phyloP scores from a whole-genome alignment of 805 yeast species.

The Priceomyces medius region DNA sequence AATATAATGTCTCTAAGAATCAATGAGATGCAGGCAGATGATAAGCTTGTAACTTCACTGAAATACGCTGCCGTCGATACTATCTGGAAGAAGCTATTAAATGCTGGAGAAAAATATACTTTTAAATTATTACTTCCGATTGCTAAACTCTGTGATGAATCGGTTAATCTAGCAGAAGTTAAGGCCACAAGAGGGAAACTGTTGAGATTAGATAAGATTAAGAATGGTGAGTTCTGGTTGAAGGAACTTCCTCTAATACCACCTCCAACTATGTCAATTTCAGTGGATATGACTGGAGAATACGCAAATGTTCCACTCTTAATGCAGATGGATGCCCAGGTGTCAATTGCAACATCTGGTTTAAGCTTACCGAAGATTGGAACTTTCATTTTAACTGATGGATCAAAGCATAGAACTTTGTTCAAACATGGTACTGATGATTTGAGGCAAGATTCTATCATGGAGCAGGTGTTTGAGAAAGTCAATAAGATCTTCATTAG shows the following conservation, averaged over 20 bases:
- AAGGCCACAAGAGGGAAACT: slow-evolving; percentile 36
- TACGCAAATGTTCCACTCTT: slow-evolving; percentile 53
- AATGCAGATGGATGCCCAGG: slow-evolving; percentile 37
- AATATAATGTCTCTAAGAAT: slow-evolving; percentile 56
- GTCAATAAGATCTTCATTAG: slow-evolving; percentile 65
- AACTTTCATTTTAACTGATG: slow-evolving; percentile 54
- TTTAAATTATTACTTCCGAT: slow-evolving; percentile 41
- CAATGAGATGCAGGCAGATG: slow-evolving; percentile 35
- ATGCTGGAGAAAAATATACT: slow-evolving; percentile 21
- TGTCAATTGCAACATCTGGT: slow-evolving; percentile 76
- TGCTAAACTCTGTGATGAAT: slow-evolving; percentile 49
- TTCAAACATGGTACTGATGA: slow-evolving; percentile 90
- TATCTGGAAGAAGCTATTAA: slow-evolving; percentile 44
- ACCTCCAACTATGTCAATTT: slow-evolving; percentile 58
- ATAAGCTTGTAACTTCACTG: slow-evolving; percentile 37
- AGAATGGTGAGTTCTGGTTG: slow-evolving; percentile 53
- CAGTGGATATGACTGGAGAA: slow-evolving; percentile 41
- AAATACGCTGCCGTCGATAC: slow-evolving; percentile 47
- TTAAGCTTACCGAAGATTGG: slow-evolving; percentile 84
- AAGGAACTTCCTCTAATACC: slow-evolving; percentile 54
- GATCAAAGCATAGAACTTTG: slow-evolving; percentile 56
- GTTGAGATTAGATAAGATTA: slow-evolving; percentile 33
- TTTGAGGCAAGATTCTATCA: slow-evolving; percentile 90
- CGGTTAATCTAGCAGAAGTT: slow-evolving; percentile 50
- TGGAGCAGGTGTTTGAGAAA: slow-evolving; percentile 94